A percentile compares a stretch with the other conserved stretches of the same genome.
phyloP scores from a whole-genome alignment of 192 early-diverging fungal genomes.

The Backusella tarrabulga region DNA sequence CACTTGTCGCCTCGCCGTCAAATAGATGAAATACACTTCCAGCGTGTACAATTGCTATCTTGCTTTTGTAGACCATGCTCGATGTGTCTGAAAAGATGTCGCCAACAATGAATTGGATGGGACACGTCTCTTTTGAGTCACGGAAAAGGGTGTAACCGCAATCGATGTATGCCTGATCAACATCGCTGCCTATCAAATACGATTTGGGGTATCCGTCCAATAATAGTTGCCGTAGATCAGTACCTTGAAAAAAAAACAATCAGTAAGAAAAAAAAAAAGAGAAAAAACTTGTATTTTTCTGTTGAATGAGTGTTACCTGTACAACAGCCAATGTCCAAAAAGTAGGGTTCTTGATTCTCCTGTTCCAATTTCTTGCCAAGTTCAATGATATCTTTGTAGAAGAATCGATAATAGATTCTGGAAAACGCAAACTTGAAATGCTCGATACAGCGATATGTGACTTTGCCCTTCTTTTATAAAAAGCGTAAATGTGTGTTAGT shows the following conservation, averaged over 20 bases:
- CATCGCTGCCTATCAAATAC: constrained; percentile 22
- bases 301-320: constrained; percentile 6
- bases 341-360: neutral
- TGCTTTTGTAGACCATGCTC: neutral
- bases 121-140: constrained; percentile 10
- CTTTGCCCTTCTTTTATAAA: neutral
- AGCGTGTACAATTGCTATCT: constrained; percentile 12
- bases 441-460: constrained; percentile 16
- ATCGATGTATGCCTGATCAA: constrained; percentile 20
- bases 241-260: neutral
- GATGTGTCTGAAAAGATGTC: constrained; percentile 18
- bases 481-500: no score
- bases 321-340: constrained; percentile 36
- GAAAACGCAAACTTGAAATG: constrained; percentile 17
- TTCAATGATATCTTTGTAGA: constrained; percentile 13
- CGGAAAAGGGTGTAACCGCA: constrained; percentile 20
- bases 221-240: constrained; percentile 24
- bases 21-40: constrained; percentile 32
- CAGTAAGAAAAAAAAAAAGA: no score
- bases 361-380: neutral
- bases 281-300: no score
- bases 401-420: constrained; percentile 19
- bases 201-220: constrained; percentile 24
- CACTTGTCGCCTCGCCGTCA: neutral
- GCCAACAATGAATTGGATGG: constrained; percentile 16